Base-by-base conservation (phyloP, 768 basidiomycete species). In the Tylopilus plumbeoviolaceoides region DNA sequence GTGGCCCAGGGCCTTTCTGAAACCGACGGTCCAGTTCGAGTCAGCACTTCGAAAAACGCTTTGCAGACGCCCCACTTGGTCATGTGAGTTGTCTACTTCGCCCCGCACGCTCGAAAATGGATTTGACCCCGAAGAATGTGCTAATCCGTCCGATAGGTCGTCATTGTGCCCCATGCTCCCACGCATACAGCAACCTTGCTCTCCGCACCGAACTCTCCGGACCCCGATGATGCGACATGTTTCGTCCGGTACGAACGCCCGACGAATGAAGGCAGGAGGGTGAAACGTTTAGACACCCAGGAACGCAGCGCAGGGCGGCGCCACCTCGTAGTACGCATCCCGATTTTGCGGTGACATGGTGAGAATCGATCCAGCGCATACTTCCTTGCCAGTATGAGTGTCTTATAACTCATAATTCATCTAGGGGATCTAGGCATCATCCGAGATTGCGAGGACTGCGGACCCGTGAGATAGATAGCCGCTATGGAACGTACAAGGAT, bases 141-240 rank as follows among this genome's bases (percentile, higher is more conserved):
- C 73, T 47, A 74, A 55, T 76, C 70, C n/a, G 67, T 68, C 31
- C 65, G 52, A 44, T 64, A 66, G 41, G 52, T 55, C 28, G 59
- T 51, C 45, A 76, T 59, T 56, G 70, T 27, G 69, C 70, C 5
- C 73, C 76, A n/a, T 75, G 59, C 56, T 75, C 75, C 51, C 57
- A 35, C 70, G 60, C 73, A 79, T 14, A 73, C 74, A 14, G 59
- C 56, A 2, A 73, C 69, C 12, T 72, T 33, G 3, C 64, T 28
- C 27, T 15, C 70, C 69, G 23, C 61, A 7, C 65, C 68, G 38
- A 66, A 60, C 44, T 64, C 39, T 31, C 63, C 64, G 30, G 43
- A 47, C 2, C 27, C 59, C 56, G 28, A 72, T 66, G n/a, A 38
- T 38, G 7, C 8, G n/a, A 18, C 6, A 38, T 3, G 67, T 48